Conservation (phyloP, 1,139 yeast genomes). For the Arxiozyma bovina region DNA sequence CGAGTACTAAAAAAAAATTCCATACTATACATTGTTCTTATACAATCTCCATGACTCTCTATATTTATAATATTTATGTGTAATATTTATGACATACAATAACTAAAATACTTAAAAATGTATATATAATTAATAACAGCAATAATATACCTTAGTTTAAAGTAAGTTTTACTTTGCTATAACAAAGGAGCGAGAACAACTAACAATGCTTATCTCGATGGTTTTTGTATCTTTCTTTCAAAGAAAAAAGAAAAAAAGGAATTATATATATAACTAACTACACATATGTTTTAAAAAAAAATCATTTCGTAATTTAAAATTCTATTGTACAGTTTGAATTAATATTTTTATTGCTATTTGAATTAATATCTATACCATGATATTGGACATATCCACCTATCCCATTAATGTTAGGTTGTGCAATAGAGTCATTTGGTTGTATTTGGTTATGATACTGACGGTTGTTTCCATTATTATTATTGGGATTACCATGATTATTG, state of each 20-base stretch:
- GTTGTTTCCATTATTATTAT: slow-evolving; percentile 16
- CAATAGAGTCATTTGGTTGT: slow-evolving; percentile 8
- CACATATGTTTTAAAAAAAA: background rate
- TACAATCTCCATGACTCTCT: background rate
- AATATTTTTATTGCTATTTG: background rate
- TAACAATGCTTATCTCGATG: background rate
- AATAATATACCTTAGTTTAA: background rate
- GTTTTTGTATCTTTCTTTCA: too few relatives aligned
- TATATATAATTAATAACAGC: background rate
- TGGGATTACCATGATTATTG: too few relatives aligned
- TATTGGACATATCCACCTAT: slow-evolving; percentile 28
- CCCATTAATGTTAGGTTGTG: slow-evolving; percentile 14
- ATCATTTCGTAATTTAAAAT: background rate
- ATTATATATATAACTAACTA: background rate
- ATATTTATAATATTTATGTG: background rate
- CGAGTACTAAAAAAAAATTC: background rate
- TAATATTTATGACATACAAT: background rate
- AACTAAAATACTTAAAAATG: background rate
- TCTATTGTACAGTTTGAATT: slow-evolving; percentile 1
- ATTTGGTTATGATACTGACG: slow-evolving; percentile 5
- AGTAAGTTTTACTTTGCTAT: too few relatives aligned
- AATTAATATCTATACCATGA: slow-evolving; percentile 9
- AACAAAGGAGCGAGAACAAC: background rate
- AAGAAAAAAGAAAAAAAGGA: background rate
- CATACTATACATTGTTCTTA: too few relatives aligned